Evolutionary conservation across 2,329 filamentous ascomycete genomes (phyloP), one percentile per base, ranked within the genome.

Genomic region (Cytospora piceae): DNA sequence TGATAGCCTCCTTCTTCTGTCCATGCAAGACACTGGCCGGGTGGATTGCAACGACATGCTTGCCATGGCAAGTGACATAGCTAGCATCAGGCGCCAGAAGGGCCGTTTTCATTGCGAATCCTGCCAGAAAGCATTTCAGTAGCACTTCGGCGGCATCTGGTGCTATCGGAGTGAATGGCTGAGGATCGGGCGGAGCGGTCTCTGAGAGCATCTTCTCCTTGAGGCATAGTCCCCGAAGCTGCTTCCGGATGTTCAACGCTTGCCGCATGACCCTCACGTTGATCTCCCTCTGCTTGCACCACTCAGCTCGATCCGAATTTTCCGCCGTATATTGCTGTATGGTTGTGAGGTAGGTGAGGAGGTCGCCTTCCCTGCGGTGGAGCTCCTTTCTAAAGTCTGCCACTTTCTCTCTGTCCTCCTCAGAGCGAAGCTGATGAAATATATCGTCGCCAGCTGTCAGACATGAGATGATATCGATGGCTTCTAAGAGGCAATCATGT

Each of bases 401-500:
- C 1, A 83, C 80, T 24, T 84, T 80, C 61, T 88, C 85, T 27
- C 78, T 77, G 2, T 78, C 81, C 67, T 88, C 84, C 68, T 88
- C 85, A 0, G 83, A 84, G 57, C 85, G 83, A 0, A 87, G 75
- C 55, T 87, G 85, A 14, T 86, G 75, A 70, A 89, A 90, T 14
- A 90, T 84, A 66, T 87, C 86, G 58, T 88, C 85, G 52, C 87
- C 87, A 0, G 85, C 81, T 0, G 86, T 89, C 27, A 90, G 81
- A 67, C 85, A 87, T 0, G 87, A 81, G 42, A 90, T 91, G 63
- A 97, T 90, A 72, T 98, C 95, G 69, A 99, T 94, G 4, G 88
- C 89, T 70, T 97, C 93, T 0, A 89, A 77, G 1, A 97, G 79
- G 71, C 93, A 96, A 70, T 91, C 87, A 58, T 85, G 85, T 52